Evolutionary conservation across 768 basidiomycete genomes (phyloP).

Genomic region (Chalciporus sphaerocephalus): DNA sequence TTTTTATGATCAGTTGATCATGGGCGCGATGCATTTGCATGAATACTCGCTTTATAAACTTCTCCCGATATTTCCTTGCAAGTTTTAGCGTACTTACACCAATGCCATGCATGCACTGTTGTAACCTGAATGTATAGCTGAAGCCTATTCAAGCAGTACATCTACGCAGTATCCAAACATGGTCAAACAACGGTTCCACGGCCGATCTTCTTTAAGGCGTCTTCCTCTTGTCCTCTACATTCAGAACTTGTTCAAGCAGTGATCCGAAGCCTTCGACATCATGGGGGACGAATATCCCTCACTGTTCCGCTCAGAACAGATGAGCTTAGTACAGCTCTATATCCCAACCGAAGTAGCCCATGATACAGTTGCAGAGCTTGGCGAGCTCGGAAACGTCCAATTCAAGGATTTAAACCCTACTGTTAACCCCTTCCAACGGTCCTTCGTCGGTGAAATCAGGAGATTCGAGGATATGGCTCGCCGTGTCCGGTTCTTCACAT

Average conservation of each 20-base stretch:
- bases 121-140: too few species aligned
- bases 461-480: constrained; percentile 95
- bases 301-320: constrained; percentile 90
- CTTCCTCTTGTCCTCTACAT: not conserved
- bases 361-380: constrained; percentile 92
- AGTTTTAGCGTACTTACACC: too few species aligned
- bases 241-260: not conserved
- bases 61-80: not conserved
- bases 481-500: constrained; percentile 83
- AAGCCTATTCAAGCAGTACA: too few species aligned
- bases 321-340: constrained; percentile 97
- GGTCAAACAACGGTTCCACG: constrained; percentile 12
- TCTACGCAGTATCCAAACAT: constrained; percentile 25
- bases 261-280: not conserved
- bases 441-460: constrained; percentile 94
- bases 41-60: too few species aligned
- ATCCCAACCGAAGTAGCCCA: constrained; percentile 97
- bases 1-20: not conserved
- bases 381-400: constrained; percentile 92
- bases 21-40: not conserved
- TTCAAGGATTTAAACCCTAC: constrained; percentile 96
- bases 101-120: too few species aligned
- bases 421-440: constrained; percentile 97
- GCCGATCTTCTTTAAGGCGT: not conserved
- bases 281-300: constrained; percentile 84